Evolutionary conservation across 1,284 basidiomycete genomes (phyloP).

Genomic region (Abortiporus biennis): DNA sequence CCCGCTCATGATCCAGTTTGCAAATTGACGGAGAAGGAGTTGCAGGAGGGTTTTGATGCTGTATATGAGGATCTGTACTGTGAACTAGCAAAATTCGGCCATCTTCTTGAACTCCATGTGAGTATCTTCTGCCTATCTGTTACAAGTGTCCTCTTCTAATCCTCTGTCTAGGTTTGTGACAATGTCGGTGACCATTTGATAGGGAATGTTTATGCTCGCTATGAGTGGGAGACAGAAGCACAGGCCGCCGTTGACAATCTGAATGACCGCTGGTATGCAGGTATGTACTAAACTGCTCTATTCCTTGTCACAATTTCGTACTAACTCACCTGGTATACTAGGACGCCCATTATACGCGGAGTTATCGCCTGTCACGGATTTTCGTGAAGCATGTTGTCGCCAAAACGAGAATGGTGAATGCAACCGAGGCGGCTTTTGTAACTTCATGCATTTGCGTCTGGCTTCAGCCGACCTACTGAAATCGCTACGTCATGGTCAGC

Average conservation of each 20-base stretch:
- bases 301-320: too few species aligned
- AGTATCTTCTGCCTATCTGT: slow-evolving; percentile 24
- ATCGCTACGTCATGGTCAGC: slow-evolving; percentile 77
- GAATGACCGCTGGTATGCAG: slow-evolving; percentile 98
- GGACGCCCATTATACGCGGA: slow-evolving; percentile 98
- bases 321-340: slow-evolving; percentile 23
- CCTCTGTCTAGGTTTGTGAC: slow-evolving; percentile 78
- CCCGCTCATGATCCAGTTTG: slow-evolving; percentile 89
- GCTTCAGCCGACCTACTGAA: slow-evolving; percentile 80
- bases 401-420: slow-evolving; percentile 98
- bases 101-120: slow-evolving; percentile 92
- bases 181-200: slow-evolving; percentile 99
- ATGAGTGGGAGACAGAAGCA: slow-evolving; percentile 98
- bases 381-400: slow-evolving; percentile 97
- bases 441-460: slow-evolving; percentile 96
- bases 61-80: slow-evolving; percentile 96
- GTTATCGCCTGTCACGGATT: slow-evolving; percentile 97
- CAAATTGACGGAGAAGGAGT: slow-evolving; percentile 79
- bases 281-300: slow-evolving; percentile 46
- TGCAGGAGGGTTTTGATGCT: slow-evolving; percentile 94
- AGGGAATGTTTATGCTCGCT: slow-evolving; percentile 97
- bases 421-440: slow-evolving; percentile 95
- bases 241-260: slow-evolving; percentile 89
- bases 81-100: slow-evolving; percentile 92
- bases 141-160: neutral